Percentiles rank a stretch among this genome's conserved stretches.
Conservation (phyloP, 2,329 filamentous ascomycete species). For the Chaetomiaceae sp. region DNA sequence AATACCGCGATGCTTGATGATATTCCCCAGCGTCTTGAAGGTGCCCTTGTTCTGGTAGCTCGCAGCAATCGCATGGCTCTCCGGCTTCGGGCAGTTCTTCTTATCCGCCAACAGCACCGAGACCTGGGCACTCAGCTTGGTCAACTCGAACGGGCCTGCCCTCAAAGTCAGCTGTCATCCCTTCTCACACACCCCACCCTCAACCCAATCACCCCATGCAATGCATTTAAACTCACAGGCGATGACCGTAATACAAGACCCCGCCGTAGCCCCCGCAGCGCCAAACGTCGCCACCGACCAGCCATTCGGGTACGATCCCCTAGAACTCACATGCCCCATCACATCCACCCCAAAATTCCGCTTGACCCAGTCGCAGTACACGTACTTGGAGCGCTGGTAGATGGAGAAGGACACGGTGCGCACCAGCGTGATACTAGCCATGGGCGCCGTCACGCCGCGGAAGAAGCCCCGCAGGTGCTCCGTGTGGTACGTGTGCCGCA, state of each 20-base stretch:
- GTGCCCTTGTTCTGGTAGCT: constrained; percentile 78
- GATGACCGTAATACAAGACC: constrained; percentile 73
- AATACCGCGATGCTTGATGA: constrained; percentile 69
- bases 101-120: constrained; percentile 69
- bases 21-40: constrained; percentile 69
- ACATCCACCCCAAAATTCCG: constrained; percentile 65
- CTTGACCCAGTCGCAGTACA: constrained; percentile 66
- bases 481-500: constrained; percentile 67
- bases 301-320: constrained; percentile 65
- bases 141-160: constrained; percentile 75
- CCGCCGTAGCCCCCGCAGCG: constrained; percentile 71
- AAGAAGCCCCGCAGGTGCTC: constrained; percentile 77
- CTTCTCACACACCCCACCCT: neutral
- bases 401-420: constrained; percentile 40
- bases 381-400: constrained; percentile 73
- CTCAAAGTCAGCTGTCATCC: neutral
- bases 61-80: constrained; percentile 56
- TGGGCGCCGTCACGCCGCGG: constrained; percentile 74
- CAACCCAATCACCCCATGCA: neutral
- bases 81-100: constrained; percentile 41
- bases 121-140: constrained; percentile 83
- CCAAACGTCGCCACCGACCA: constrained; percentile 74
- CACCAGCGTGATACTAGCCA: constrained; percentile 49
- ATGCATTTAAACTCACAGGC: constrained; percentile 54
- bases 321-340: constrained; percentile 65